Conservation (phyloP, 768 basidiomycete genomes). For the Suillus brevipes region DNA sequence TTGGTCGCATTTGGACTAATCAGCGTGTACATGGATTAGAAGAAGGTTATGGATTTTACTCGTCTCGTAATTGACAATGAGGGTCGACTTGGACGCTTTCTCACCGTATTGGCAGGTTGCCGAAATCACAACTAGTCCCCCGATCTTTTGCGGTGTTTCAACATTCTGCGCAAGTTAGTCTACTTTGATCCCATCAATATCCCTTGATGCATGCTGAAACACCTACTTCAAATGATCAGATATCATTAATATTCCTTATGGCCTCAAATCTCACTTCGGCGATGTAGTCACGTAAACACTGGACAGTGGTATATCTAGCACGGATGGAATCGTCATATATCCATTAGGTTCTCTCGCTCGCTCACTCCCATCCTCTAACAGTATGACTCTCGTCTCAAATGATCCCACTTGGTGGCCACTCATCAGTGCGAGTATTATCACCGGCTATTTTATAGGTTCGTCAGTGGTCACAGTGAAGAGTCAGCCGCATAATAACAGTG, state of each 20-base stretch:
- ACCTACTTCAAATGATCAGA: too few species aligned
- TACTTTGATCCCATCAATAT: not conserved
- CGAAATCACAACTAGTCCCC: too few species aligned
- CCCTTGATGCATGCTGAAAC: not conserved
- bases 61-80: too few species aligned
- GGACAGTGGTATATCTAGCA: not conserved
- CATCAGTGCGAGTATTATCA: not conserved
- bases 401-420: not conserved
- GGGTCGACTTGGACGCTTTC: not conserved
- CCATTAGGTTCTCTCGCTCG: not conserved
- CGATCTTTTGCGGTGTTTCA: not conserved
- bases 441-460: not conserved
- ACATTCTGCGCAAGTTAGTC: not conserved
- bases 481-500: not conserved
- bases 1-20: not conserved
- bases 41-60: not conserved
- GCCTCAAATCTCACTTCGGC: not conserved
- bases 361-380: not conserved
- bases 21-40: not conserved
- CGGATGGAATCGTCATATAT: too few species aligned
- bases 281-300: not conserved
- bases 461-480: too few species aligned
- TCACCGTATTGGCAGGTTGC: too few species aligned
- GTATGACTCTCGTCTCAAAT: not conserved
- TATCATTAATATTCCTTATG: not conserved